A percentile compares a stretch with the other conserved stretches of the same genome.
Evolutionary conservation across 805 yeast genomes (phyloP).

Genomic region (Jamesozyma gamospora): DNA sequence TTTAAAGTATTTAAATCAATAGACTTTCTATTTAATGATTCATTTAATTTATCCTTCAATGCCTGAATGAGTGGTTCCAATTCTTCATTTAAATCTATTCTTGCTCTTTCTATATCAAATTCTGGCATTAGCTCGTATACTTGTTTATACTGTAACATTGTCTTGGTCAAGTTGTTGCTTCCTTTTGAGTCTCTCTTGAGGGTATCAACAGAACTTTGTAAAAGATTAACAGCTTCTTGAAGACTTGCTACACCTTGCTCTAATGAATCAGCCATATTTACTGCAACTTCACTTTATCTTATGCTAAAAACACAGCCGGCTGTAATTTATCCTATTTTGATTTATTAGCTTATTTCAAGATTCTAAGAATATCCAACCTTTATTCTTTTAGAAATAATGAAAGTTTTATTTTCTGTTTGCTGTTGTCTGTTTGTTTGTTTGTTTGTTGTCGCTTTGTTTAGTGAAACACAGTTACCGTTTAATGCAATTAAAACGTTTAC

Average conservation of each 20-base stretch:
- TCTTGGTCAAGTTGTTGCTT: conserved; percentile 16
- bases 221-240: conserved; percentile 13
- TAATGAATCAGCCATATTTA: conserved; percentile 18
- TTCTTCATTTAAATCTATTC: conserved; percentile 25
- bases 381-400: too few relatives aligned
- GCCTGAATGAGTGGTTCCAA: conserved; percentile 25
- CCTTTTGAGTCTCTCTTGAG: conserved; percentile 13
- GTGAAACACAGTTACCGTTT: not conserved
- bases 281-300: too few relatives aligned
- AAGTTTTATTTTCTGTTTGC: too few relatives aligned
- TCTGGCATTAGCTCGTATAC: conserved; percentile 26
- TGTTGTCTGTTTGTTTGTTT: not conserved
- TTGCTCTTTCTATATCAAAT: conserved; percentile 28
- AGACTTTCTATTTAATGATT: conserved; percentile 17
- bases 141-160: conserved; percentile 20
- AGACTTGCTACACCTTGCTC: conserved; percentile 16
- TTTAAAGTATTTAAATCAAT: conserved; percentile 23
- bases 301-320: too few relatives aligned
- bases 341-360: too few relatives aligned
- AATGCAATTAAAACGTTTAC: too few relatives aligned
- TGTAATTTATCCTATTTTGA: too few relatives aligned
- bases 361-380: too few relatives aligned
- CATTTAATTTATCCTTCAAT: conserved; percentile 19
- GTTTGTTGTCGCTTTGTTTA: not conserved
- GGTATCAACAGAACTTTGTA: conserved; percentile 16